Evolutionary conservation across 148 eudicot species (phyloP), one percentile per base, ranked within the genome.

Genomic region (Rhododendron griersonianum): DNA sequence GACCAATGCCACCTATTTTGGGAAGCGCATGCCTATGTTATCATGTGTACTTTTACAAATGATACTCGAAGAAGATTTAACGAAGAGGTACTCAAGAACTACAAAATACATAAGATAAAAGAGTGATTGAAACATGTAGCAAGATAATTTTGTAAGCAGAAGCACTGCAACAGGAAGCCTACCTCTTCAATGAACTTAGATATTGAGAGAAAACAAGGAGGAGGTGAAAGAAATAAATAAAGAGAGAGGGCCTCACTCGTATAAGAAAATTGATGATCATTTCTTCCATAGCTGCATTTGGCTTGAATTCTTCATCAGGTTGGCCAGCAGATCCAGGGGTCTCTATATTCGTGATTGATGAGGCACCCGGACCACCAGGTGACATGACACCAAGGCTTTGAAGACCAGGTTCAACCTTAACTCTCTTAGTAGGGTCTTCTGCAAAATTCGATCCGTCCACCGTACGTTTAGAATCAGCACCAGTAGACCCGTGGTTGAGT

Each of bases 261-360:
- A 98, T 95, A 83, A 98, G 95, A 90, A 98, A 98, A 91, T 98
- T 98, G 76, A 98, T 95, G 78, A 98, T 98, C 99, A 98, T 98
- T 92, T 98, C 99, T 89, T 95, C 99, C 99, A 98, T 98, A n/a
- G 99, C 99, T 61, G 99, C 98, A 91, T 98, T 98, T 77, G 99
- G 98, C 89, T 98, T 98, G 86, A 98, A 98, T 84, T 98, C 98
- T 88, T 98, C 99, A 91, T 95, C 98, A 85, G 98, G 95, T 86
- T 94, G 99, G 82, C 96, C 93, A 84, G 91, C 86, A 86, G 98
- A 91, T 84, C 98, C 99, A 25, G 98, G 98, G 63, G 98, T 98
- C 90, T 95, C 99, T 57, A 95, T 90, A 82, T 91, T 98, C 37
- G 98, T 92, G 59, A 98, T 93, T 37, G 98, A 94, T 35, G 96